Base-by-base conservation (phyloP, 2,329 filamentous ascomycete species). In the Fusarium multiceps region DNA sequence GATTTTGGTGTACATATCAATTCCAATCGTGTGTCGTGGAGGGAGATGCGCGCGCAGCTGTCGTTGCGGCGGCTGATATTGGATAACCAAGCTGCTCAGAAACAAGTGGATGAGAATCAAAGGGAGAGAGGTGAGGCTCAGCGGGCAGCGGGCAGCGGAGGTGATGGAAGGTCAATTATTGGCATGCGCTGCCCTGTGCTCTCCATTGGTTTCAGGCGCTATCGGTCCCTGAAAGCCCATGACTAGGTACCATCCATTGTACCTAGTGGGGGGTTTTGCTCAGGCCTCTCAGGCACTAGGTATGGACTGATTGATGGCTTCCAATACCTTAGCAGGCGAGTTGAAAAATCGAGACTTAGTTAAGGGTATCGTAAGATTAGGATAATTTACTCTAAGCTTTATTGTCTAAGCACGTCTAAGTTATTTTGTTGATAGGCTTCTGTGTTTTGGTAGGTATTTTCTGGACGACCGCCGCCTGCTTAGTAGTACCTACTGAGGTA, bases 41-140 rank as follows among this genome's bases (percentile, higher is more conserved):
- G 55, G 53, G 50, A 55, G 42, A 46, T 65, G 63, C 65, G 55
- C 64, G 58, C 41, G 66, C 27, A 23, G 30, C 63, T 49, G 53
- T 18, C 34, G 48, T 40, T 25, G 55, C 27, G 49, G 47, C 46
- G 55, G 54, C 65, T 56, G 46, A 58, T 43, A 56, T 56, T 59
- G 64, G 10, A 37, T n/a, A 32, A 32, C 30, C 34, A 37, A n/a
- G 34, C 34, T 37, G 51, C 66, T 67, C 48, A 48, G 59, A 68
- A 60, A 71, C 68, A 66, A 62, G 55, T 71, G 64, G 51, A 69
- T 62, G 59, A 55, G 60, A 69, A 55, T 49, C 37, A 62, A 59
- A 66, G 54, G 48, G 34, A n/a, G 34, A 66, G 54, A 65, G 59
- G 51, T 66, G 55, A 59, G 59, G 68, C 64, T 71, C 59, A 60